These are phyloP conservation scores for Phaeophleospora eucalypticola DNA, from an alignment of 2,329 filamentous ascomycete species.

Conservation along the genomic window DNA sequence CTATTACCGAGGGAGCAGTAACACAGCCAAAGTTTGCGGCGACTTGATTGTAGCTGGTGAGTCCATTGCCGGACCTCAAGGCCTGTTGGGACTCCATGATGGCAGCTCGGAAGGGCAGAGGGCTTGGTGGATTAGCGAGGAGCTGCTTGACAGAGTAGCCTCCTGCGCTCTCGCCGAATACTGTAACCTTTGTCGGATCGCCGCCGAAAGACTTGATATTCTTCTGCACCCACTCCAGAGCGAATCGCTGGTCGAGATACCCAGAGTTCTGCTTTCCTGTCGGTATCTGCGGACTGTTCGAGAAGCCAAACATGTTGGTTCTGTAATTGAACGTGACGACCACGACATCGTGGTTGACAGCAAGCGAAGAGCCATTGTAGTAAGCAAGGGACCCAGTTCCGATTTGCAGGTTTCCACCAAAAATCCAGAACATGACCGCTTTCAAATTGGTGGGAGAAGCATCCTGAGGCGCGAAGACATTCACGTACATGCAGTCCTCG, in stretches of 20 bases:
- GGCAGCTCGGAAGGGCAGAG: slow-evolving; percentile 20
- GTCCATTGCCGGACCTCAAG: slow-evolving; percentile 5
- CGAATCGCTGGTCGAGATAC: slow-evolving; percentile 33
- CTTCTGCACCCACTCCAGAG: slow-evolving; percentile 38
- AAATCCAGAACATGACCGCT: slow-evolving; percentile 20
- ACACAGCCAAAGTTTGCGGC: slow-evolving; percentile 15
- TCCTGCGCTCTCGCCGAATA: slow-evolving; percentile 21
- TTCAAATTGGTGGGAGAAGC: slow-evolving; percentile 13
- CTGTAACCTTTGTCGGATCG: slow-evolving; percentile 45
- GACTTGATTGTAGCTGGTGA: slow-evolving; percentile 12
- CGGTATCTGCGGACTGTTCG: slow-evolving; percentile 32
- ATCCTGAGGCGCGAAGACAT: slow-evolving; percentile 14
- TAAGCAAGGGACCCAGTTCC: slow-evolving; percentile 15
- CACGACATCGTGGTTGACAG: slow-evolving; percentile 20
- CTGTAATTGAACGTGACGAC: slow-evolving; percentile 21
- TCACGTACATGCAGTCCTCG: slow-evolving; percentile 21
- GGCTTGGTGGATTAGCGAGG: slow-evolving; percentile 16
- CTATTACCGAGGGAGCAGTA: slow-evolving; percentile 1
- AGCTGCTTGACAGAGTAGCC: slow-evolving; percentile 15
- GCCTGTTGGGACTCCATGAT: slow-evolving; percentile 18
- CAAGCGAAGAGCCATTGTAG: slow-evolving; percentile 19
- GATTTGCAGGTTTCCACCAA: slow-evolving; percentile 16
- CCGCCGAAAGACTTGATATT: slow-evolving; percentile 50
- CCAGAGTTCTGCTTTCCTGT: slow-evolving; percentile 27
- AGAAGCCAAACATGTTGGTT: slow-evolving; percentile 23